Evolutionary conservation across 768 basidiomycete species (phyloP).

Genomic region (Trametes elegans): DNA sequence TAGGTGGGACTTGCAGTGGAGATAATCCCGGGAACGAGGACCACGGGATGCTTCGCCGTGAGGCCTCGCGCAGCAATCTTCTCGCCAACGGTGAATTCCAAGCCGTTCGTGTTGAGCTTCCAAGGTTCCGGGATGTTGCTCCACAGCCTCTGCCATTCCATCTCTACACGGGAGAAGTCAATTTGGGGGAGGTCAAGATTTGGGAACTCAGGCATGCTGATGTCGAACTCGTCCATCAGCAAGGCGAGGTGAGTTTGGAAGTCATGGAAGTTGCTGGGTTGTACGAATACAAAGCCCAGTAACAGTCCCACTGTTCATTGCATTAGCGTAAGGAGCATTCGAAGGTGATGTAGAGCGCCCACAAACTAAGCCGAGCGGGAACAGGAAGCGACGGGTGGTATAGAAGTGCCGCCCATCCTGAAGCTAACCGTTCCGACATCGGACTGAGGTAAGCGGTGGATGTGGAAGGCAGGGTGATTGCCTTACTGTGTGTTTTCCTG

Average conservation of each 20-base stretch:
- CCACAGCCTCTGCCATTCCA: slow-evolving; percentile 67
- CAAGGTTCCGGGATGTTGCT: slow-evolving; percentile 76
- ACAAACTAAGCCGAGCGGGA: slow-evolving; percentile 67
- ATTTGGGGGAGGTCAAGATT: slow-evolving; percentile 65
- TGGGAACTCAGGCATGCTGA: slow-evolving; percentile 61
- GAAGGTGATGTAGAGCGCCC: slow-evolving; percentile 27
- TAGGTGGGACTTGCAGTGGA: slow-evolving; percentile 84
- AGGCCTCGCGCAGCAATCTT: slow-evolving; percentile 61
- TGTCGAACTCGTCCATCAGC: slow-evolving; percentile 68
- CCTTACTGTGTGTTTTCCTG: background rate
- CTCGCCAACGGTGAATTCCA: slow-evolving; percentile 79
- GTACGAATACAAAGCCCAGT: slow-evolving; percentile 62
- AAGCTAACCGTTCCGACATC: background rate
- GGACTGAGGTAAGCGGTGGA: background rate
- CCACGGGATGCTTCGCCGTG: slow-evolving; percentile 70
- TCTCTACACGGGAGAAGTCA: slow-evolving; percentile 66
- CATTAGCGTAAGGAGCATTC: background rate
- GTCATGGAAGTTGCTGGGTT: slow-evolving; percentile 63
- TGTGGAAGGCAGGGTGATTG: too few species aligned
- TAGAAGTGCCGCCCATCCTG: slow-evolving; percentile 27
- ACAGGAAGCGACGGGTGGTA: slow-evolving; percentile 54
- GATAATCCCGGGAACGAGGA: slow-evolving; percentile 88
- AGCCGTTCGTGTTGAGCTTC: slow-evolving; percentile 77
- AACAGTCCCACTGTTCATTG: slow-evolving; percentile 55
- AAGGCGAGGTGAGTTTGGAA: slow-evolving; percentile 67